phyloP scores from a whole-genome alignment of 768 basidiomycete genomes.

The Pleurotus tuoliensis region DNA sequence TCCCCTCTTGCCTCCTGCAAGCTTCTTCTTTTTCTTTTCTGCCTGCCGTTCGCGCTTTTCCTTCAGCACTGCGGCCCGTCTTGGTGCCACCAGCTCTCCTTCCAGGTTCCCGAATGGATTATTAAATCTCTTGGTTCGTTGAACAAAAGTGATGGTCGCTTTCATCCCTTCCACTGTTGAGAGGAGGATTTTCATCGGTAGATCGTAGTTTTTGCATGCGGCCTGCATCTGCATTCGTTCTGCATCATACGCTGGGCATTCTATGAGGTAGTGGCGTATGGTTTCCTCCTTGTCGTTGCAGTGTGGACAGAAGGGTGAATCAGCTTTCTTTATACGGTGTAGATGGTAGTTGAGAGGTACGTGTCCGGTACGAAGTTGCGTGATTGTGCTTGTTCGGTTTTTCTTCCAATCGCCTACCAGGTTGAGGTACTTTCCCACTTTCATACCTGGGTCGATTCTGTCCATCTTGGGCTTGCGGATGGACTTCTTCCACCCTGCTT shows the following conservation, averaged over 20 bases:
- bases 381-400: not conserved
- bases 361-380: not conserved
- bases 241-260: not conserved
- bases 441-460: not conserved
- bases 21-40: not conserved
- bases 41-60: not conserved
- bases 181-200: not conserved
- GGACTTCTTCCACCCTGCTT: not conserved
- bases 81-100: no score
- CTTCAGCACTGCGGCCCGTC: not conserved
- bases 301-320: not conserved
- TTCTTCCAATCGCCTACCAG: not conserved
- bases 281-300: not conserved
- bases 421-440: not conserved
- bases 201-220: not conserved
- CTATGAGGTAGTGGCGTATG: not conserved
- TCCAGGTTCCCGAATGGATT: no score
- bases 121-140: not conserved
- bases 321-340: not conserved
- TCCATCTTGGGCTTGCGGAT: not conserved
- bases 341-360: not conserved
- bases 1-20: no score
- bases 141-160: not conserved
- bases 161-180: not conserved
- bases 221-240: not conserved